These are phyloP conservation scores for Xylogone sp. DNA, from an alignment of 2,329 filamentous ascomycete species.

Conservation along the genomic window DNA sequence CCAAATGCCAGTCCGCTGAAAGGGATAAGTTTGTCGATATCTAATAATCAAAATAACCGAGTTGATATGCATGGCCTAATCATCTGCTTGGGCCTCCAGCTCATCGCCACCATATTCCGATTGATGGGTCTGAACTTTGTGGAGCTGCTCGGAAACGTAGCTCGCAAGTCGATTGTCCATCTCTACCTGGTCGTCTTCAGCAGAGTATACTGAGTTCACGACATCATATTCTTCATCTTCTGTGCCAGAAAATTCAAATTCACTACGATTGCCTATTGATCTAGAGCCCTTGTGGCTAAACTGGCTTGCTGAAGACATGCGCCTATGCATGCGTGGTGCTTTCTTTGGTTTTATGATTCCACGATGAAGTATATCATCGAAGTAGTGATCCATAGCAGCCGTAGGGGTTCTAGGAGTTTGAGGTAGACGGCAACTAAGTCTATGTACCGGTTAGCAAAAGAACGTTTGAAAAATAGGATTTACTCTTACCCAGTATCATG, in stretches of 20 bases:
- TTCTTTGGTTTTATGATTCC: conserved; percentile 36
- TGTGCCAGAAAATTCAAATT: conserved; percentile 58
- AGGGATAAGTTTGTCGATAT: not conserved
- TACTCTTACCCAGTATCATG: conserved; percentile 85
- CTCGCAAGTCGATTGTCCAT: conserved; percentile 70
- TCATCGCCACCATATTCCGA: conserved; percentile 47
- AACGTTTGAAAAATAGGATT: not conserved
- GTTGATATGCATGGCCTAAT: not conserved
- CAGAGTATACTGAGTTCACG: conserved; percentile 28
- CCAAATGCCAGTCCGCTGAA: not conserved
- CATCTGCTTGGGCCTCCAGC: conserved; percentile 55
- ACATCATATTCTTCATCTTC: conserved; percentile 43
- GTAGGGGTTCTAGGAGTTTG: conserved; percentile 89
- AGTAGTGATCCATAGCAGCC: conserved; percentile 85
- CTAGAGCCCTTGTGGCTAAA: conserved; percentile 54
- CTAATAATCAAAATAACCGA: not conserved
- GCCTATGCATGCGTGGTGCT: conserved; percentile 51
- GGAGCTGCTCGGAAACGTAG: conserved; percentile 79
- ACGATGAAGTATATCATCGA: conserved; percentile 80
- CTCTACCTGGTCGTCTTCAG: conserved; percentile 48
- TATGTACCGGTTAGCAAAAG: conserved; percentile 42
- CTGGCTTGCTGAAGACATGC: conserved; percentile 63
- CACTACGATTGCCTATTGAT: conserved; percentile 79
- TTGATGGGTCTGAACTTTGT: conserved; percentile 59
- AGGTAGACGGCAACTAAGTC: conserved; percentile 83